phyloP scores from a whole-genome alignment of 495 filamentous ascomycete species.

The Penicillium paxilli region DNA sequence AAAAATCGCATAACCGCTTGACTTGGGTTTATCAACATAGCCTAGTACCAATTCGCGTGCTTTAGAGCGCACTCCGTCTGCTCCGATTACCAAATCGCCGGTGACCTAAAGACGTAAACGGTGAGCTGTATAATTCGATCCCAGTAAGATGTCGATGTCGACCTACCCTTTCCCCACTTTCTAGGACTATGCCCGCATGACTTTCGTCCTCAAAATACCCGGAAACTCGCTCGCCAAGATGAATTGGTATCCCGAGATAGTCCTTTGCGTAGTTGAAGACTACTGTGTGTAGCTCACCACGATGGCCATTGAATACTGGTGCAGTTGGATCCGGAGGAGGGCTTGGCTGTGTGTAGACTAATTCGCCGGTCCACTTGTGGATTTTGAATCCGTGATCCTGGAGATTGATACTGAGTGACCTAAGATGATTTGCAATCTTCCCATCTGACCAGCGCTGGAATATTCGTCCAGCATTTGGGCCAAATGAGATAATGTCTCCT shows the following conservation, averaged over 20 bases:
- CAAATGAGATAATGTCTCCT: slow-evolving; percentile 66
- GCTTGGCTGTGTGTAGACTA: slow-evolving; percentile 55
- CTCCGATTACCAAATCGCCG: slow-evolving; percentile 42
- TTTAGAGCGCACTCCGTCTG: slow-evolving; percentile 61
- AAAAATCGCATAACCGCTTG: slow-evolving; percentile 59
- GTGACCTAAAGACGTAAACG: slow-evolving; percentile 21
- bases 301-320: slow-evolving; percentile 61
- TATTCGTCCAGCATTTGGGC: slow-evolving; percentile 59
- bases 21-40: slow-evolving; percentile 59
- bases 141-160: background rate
- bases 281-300: slow-evolving; percentile 59
- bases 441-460: slow-evolving; percentile 50
- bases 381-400: slow-evolving; percentile 52
- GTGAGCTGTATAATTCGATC: background rate
- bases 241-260: slow-evolving; percentile 55
- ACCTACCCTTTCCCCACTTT: slow-evolving; percentile 44
- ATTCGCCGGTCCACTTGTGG: slow-evolving; percentile 59
- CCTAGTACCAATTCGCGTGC: slow-evolving; percentile 59
- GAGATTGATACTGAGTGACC: slow-evolving; percentile 52
- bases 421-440: slow-evolving; percentile 44
- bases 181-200: slow-evolving; percentile 54
- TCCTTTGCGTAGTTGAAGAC: slow-evolving; percentile 56
- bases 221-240: slow-evolving; percentile 50
- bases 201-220: slow-evolving; percentile 58
- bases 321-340: slow-evolving; percentile 45